Percentiles rank a stretch among this genome's conserved stretches.
Evolutionary conservation across 345 rosid genomes (phyloP).

Genomic region (Melaleuca quinquenervia): DNA sequence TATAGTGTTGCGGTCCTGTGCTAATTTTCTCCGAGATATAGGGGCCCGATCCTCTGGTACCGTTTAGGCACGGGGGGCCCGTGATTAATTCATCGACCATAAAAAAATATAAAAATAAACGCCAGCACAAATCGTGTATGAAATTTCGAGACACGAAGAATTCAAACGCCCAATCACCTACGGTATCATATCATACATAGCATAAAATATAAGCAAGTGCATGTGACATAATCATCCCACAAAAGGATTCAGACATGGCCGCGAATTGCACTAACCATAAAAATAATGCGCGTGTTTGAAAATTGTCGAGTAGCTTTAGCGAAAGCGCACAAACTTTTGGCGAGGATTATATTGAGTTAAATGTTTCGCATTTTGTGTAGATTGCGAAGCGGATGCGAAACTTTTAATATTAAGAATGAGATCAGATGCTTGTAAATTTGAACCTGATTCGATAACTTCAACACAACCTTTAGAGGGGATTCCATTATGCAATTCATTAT

Average conservation of each 20-base stretch:
- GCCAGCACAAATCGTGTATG: accelerated
- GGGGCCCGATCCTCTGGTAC: too few species aligned
- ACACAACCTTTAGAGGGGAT: not conserved
- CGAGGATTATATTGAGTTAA: too few species aligned
- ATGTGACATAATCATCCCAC: not conserved
- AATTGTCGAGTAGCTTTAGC: not conserved
- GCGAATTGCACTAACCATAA: not conserved
- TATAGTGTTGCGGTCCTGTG: too few species aligned
- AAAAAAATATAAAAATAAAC: too few species aligned
- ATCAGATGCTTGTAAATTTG: not conserved
- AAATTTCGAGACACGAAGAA: not conserved
- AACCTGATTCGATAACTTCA: not conserved
- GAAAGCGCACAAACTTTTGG: too few species aligned
- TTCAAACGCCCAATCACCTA: not conserved
- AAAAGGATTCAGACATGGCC: accelerated
- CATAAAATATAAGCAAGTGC: not conserved
- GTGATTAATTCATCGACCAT: too few species aligned
- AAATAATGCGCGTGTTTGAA: not conserved
- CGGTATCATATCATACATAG: not conserved
- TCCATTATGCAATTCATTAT: not conserved
- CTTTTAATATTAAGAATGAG: not conserved
- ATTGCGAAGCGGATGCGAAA: not conserved
- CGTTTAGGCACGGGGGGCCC: too few species aligned
- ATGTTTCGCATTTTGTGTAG: too few species aligned
- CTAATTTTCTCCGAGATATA: too few species aligned